Conservation (phyloP, 2,329 filamentous ascomycete genomes). For the Falciphora oryzae region DNA sequence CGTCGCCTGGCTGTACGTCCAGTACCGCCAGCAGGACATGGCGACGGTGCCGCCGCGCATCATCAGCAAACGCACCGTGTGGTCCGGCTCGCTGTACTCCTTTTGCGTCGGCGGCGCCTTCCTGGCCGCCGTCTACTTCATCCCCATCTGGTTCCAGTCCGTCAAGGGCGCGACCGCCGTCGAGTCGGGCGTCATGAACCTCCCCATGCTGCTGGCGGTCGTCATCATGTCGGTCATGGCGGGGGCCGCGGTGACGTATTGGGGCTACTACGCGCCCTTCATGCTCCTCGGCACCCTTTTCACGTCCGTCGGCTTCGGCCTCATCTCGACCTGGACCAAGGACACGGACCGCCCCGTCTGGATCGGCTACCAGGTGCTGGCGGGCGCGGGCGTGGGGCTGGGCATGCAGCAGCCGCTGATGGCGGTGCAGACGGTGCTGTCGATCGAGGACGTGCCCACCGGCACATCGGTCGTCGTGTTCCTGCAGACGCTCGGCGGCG, state of each 20-base stretch:
- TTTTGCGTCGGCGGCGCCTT: conserved; percentile 30
- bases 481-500: conserved; percentile 24
- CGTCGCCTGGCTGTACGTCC: conserved; percentile 23
- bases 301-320: conserved; percentile 26
- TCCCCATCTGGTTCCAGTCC: conserved; percentile 31
- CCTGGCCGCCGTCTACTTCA: conserved; percentile 19
- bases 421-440: conserved; percentile 35
- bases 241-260: conserved; percentile 23
- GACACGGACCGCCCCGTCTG: conserved; percentile 25
- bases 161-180: conserved; percentile 28
- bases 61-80: conserved; percentile 29
- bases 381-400: conserved; percentile 33
- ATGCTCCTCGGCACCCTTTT: conserved; percentile 28
- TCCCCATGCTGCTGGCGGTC: conserved; percentile 27
- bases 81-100: conserved; percentile 25
- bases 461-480: conserved; percentile 36
- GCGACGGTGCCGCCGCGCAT: conserved; percentile 35
- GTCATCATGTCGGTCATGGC: conserved; percentile 23
- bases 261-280: conserved; percentile 34
- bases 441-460: conserved; percentile 32
- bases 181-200: conserved; percentile 27
- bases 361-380: conserved; percentile 35
- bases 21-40: conserved; percentile 26
- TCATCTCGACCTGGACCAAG: conserved; percentile 30
- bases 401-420: conserved; percentile 35